Evolutionary conservation across 2,329 filamentous ascomycete species (phyloP).

Genomic region (Chaetomium olivaceum): DNA sequence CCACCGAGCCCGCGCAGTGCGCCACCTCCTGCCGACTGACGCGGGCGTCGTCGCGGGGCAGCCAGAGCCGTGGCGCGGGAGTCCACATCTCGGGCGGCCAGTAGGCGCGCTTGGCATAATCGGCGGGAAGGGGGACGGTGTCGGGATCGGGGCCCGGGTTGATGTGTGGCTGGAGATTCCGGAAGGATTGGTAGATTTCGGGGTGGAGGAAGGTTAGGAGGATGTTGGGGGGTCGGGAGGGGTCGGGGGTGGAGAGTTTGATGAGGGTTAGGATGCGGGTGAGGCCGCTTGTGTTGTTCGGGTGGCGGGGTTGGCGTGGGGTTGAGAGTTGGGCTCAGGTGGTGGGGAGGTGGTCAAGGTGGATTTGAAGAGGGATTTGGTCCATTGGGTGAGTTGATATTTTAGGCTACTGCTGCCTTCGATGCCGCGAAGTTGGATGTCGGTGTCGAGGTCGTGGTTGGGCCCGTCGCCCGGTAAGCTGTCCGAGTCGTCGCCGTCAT

Average conservation of each 20-base stretch:
- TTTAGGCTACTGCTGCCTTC: slow-evolving; percentile 36
- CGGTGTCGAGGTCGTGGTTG: slow-evolving; percentile 38
- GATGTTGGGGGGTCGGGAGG: slow-evolving; percentile 47
- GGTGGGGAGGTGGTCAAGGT: slow-evolving; percentile 15
- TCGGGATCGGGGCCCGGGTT: slow-evolving; percentile 37
- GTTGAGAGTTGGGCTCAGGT: slow-evolving; percentile 16
- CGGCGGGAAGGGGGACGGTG: slow-evolving; percentile 25
- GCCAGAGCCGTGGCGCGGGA: slow-evolving; percentile 68
- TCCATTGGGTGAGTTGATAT: slow-evolving; percentile 32
- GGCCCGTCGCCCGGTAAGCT: slow-evolving; percentile 29
- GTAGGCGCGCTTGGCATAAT: slow-evolving; percentile 64
- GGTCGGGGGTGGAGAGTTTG: slow-evolving; percentile 37
- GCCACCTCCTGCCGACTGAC: slow-evolving; percentile 71
- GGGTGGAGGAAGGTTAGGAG: slow-evolving; percentile 60
- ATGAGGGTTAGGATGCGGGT: slow-evolving; percentile 30
- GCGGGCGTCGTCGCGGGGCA: slow-evolving; percentile 69
- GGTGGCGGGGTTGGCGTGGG: slow-evolving; percentile 18
- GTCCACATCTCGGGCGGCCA: slow-evolving; percentile 67
- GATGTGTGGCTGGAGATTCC: slow-evolving; percentile 58
- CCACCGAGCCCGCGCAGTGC: slow-evolving; percentile 65
- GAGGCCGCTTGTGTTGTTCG: slow-evolving; percentile 4
- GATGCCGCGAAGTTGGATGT: slow-evolving; percentile 32
- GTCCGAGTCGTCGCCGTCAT: slow-evolving; percentile 41
- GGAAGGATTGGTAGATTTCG: slow-evolving; percentile 60
- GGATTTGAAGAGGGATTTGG: slow-evolving; percentile 29